These are phyloP conservation scores for Fraxinus quadrangulata DNA, from an alignment of 257 asterid species.

Conservation along the genomic window DNA sequence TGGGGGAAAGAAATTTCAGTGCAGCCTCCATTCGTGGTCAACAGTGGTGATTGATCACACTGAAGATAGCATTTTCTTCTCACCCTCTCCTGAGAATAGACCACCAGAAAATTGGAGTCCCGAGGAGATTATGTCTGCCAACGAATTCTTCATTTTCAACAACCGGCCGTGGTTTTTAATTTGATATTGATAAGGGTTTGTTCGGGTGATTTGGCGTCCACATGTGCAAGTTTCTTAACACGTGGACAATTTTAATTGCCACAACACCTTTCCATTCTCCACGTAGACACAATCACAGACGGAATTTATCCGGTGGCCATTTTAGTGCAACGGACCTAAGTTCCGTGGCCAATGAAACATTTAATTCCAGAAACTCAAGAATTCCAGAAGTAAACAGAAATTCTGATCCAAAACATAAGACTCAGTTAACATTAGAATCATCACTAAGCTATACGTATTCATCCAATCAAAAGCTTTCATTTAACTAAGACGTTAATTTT, in stretches of 20 bases:
- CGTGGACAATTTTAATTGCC: no score
- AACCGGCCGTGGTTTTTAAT: no score
- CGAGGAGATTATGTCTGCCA: constrained; percentile 67
- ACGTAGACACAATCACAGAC: no score
- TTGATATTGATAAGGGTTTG: no score
- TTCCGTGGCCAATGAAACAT: no score
- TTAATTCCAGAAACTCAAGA: no score
- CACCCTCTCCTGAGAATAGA: constrained; percentile 37
- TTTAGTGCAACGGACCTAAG: no score
- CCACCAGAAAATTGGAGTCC: constrained; percentile 28
- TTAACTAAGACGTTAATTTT: constrained; percentile 12
- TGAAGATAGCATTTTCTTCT: constrained; percentile 39
- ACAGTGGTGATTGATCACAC: constrained; percentile 25
- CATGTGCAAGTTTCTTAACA: no score
- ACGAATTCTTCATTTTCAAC: constrained; percentile 41
- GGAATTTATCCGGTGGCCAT: no score
- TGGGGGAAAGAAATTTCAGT: constrained; percentile 61
- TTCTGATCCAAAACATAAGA: background rate
- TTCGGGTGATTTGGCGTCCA: no score
- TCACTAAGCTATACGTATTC: constrained; percentile 3
- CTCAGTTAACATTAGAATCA: constrained; percentile 1
- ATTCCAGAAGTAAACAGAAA: background rate
- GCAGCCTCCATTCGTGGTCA: constrained; percentile 43
- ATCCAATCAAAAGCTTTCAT: constrained; percentile 18
- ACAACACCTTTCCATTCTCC: no score